Evolutionary conservation across 305 asterid species (phyloP).

Genomic region (Fraxinus velutina): DNA sequence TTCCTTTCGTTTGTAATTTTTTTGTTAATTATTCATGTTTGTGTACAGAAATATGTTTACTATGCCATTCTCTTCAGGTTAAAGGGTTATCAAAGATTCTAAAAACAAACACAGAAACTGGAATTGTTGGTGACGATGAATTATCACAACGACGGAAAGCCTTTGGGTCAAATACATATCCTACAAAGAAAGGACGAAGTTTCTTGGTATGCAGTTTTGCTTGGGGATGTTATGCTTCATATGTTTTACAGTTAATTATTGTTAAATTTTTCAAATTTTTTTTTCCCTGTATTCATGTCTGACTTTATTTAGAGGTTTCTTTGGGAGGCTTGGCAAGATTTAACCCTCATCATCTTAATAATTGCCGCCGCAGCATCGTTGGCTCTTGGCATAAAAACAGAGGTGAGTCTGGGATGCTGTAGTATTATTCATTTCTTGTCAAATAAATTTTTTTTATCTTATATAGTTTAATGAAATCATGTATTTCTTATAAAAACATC

Average conservation of each 20-base stretch:
- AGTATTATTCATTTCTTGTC: constrained; percentile 3
- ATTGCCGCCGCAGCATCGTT: constrained; percentile 78
- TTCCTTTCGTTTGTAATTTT: constrained; percentile 2
- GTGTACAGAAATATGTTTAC: neutral
- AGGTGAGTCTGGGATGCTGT: constrained; percentile 39
- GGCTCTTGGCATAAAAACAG: constrained; percentile 82
- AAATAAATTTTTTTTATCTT: neutral
- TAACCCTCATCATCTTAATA: constrained; percentile 80
- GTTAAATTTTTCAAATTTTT: neutral
- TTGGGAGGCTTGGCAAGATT: constrained; percentile 96
- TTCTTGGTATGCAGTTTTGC: constrained; percentile 51
- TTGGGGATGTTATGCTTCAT: constrained; percentile 1
- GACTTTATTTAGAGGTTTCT: constrained; percentile 59
- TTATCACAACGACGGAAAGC: constrained; percentile 49
- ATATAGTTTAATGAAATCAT: neutral
- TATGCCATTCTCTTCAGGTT: constrained; percentile 39
- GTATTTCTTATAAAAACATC: neutral
- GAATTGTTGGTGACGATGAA: constrained; percentile 56
- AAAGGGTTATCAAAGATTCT: constrained; percentile 65
- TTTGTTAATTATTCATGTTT: neutral
- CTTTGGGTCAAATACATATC: constrained; percentile 85
- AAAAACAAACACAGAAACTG: constrained; percentile 41
- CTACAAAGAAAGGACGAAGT: constrained; percentile 77
- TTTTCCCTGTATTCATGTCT: constrained; percentile 11
- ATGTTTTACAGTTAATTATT: neutral